These are phyloP conservation scores for Metarhizium rileyi DNA, from an alignment of 2,329 filamentous ascomycete genomes.

Conservation along the genomic window DNA sequence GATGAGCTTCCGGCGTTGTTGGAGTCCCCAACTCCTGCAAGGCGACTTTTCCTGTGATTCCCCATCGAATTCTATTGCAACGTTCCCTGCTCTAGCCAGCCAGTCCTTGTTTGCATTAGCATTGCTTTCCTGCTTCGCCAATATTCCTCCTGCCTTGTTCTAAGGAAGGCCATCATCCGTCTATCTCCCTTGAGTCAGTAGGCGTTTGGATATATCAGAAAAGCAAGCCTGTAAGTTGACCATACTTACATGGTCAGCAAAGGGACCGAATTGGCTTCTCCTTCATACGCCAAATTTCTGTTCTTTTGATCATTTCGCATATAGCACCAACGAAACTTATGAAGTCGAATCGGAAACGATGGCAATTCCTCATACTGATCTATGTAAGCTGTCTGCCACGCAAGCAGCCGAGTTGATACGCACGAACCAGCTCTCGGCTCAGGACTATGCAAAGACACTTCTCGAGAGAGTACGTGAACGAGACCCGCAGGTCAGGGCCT, in stretches of 20 bases:
- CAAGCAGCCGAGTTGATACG: conserved; percentile 8
- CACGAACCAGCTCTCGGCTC: conserved; percentile 29
- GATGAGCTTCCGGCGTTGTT: neutral
- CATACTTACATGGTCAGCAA: neutral
- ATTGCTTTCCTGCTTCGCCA: neutral
- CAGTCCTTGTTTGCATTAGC: neutral
- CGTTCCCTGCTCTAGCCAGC: neutral
- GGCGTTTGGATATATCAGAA: no score
- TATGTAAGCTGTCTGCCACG: conserved; percentile 4
- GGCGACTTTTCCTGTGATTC: neutral
- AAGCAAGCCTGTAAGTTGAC: neutral
- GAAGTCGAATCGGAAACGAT: neutral
- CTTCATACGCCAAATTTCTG: no score
- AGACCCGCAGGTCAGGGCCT: conserved; percentile 37
- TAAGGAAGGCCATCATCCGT: neutral
- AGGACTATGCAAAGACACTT: conserved; percentile 37
- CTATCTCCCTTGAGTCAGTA: neutral
- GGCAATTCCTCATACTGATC: conserved; percentile 1
- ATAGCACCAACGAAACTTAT: no score
- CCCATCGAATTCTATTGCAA: neutral
- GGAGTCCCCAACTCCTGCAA: neutral
- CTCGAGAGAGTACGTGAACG: conserved; percentile 34
- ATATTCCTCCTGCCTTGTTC: neutral
- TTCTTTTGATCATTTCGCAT: neutral
- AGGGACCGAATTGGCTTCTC: neutral